A percentile compares a stretch with the other conserved stretches of the same genome.
phyloP scores from a whole-genome alignment of 108 stramenopile species.

The Pseudonitzschia pungens region DNA sequence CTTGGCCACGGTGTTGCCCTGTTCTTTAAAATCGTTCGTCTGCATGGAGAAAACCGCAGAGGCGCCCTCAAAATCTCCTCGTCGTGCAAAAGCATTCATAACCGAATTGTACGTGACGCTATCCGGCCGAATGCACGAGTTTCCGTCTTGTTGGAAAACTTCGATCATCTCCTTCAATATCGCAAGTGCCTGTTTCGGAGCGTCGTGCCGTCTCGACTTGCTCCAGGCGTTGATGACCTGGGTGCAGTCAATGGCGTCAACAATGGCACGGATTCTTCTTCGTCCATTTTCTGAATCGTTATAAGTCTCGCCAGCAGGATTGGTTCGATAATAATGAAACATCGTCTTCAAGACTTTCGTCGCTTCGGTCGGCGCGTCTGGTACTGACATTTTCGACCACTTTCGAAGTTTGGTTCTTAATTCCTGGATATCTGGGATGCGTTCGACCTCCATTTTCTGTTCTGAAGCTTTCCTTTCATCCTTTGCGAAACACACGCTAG shows the following conservation, averaged over 20 bases:
- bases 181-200: slow-evolving; percentile 54
- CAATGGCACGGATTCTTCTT: neutral
- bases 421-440: neutral
- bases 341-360: neutral
- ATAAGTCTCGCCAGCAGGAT: neutral
- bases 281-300: neutral
- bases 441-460: neutral
- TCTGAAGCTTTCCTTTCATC: neutral
- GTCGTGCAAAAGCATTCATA: slow-evolving; percentile 67
- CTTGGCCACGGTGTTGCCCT: neutral
- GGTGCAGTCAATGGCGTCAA: neutral
- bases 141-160: neutral
- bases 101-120: slow-evolving; percentile 65
- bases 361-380: neutral
- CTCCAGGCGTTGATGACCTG: slow-evolving; percentile 62
- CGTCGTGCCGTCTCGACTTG: slow-evolving; percentile 52
- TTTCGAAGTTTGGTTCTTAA: neutral
- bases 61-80: slow-evolving; percentile 8
- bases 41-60: neutral
- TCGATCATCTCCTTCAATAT: slow-evolving; percentile 49
- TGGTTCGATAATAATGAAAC: neutral
- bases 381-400: neutral
- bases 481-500: neutral
- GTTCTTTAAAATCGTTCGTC: neutral
- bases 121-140: slow-evolving; percentile 41